These are phyloP conservation scores for Gaeumannomyces tritici DNA, from an alignment of 2,329 filamentous ascomycete species.

Conservation along the genomic window DNA sequence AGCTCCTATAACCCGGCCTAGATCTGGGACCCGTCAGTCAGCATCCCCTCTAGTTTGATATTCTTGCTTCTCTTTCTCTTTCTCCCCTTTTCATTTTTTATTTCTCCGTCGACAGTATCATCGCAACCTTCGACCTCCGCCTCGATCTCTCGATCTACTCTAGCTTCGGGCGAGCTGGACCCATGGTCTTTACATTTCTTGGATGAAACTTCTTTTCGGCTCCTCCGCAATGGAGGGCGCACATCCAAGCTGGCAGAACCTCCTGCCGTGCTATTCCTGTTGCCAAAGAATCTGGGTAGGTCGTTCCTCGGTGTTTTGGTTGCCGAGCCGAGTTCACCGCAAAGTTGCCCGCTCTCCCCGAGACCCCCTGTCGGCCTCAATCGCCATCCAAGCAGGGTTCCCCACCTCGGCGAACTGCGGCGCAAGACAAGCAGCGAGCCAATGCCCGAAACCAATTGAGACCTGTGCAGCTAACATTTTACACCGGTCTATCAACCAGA, in stretches of 20 bases:
- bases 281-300: slow-evolving; percentile 21
- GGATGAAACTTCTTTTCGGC: neutral
- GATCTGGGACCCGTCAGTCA: neutral
- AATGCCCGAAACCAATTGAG: neutral
- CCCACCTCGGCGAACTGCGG: neutral
- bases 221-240: neutral
- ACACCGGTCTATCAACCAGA: slow-evolving; percentile 10
- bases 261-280: slow-evolving; percentile 20
- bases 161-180: neutral
- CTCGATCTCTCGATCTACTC: neutral
- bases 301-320: neutral
- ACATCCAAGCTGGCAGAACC: neutral
- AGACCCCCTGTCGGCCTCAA: neutral
- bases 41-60: neutral
- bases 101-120: neutral
- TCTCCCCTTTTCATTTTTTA: neutral
- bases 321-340: neutral
- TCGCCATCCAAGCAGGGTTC: neutral
- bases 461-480: neutral
- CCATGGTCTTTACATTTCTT: neutral
- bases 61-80: neutral
- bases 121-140: neutral
- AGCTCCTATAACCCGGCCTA: neutral
- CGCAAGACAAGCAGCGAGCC: too few species aligned
- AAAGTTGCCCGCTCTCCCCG: neutral